Conservation (phyloP, 108 stramenopile genomes). For the Fragilariopsis cylindrus region DNA sequence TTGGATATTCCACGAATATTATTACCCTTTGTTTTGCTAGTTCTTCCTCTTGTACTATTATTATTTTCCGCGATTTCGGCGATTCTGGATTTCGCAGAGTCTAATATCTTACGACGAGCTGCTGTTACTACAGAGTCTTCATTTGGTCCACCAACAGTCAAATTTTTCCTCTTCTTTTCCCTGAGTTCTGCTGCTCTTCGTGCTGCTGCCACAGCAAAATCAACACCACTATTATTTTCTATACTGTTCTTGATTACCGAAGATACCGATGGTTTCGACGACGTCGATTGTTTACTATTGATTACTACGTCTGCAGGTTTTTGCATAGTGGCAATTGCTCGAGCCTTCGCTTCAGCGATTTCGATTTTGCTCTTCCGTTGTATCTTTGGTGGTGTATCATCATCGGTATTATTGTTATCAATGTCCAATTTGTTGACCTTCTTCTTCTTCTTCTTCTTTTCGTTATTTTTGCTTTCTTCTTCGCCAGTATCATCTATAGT, state of each 20-base stretch:
- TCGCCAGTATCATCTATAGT: slow-evolving; percentile 9
- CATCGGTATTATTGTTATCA: background rate
- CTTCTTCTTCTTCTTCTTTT: slow-evolving; percentile 9
- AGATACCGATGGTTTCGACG: background rate
- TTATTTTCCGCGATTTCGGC: slow-evolving; percentile 7
- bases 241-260: background rate
- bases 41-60: slow-evolving; percentile 4
- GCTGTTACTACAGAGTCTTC: slow-evolving; percentile 27
- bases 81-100: background rate
- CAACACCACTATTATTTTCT: slow-evolving; percentile 5
- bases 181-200: slow-evolving; percentile 33
- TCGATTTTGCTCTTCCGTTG: slow-evolving; percentile 3
- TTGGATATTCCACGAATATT: slow-evolving; percentile 2
- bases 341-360: slow-evolving; percentile 27
- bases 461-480: slow-evolving; percentile 2
- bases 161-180: slow-evolving; percentile 6
- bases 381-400: background rate
- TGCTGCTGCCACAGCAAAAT: slow-evolving; percentile 41
- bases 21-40: background rate
- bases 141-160: background rate
- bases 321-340: slow-evolving; percentile 39
- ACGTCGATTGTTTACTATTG: slow-evolving; percentile 9
- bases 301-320: slow-evolving; percentile 27
- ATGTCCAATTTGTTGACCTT: slow-evolving; percentile 1
- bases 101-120: slow-evolving; percentile 30